phyloP scores from a whole-genome alignment of 805 yeast genomes.

The Yarrowia porcina region DNA sequence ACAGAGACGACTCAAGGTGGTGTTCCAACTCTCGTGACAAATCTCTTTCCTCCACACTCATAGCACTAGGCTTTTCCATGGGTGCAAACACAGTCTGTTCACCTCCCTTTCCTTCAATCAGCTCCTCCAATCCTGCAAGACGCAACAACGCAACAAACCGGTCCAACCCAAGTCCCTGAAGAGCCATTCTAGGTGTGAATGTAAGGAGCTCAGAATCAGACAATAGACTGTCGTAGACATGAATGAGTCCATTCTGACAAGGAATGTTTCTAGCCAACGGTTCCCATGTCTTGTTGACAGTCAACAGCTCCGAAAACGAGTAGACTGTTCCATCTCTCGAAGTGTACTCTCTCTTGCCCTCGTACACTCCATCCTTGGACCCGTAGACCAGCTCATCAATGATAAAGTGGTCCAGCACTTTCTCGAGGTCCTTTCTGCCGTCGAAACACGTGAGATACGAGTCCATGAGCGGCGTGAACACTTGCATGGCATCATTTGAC shows the following conservation, averaged over 20 bases:
- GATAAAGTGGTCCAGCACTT: constrained; percentile 45
- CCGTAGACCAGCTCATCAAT: constrained; percentile 38
- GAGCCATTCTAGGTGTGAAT: constrained; percentile 55
- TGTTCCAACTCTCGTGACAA: neutral
- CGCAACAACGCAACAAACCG: constrained; percentile 67
- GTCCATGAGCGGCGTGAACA: constrained; percentile 45
- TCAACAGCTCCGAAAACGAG: constrained; percentile 40
- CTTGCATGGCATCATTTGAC: constrained; percentile 43
- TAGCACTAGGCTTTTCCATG: constrained; percentile 23
- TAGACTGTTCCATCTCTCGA: constrained; percentile 31
- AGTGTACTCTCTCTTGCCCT: neutral
- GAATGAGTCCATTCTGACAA: constrained; percentile 49
- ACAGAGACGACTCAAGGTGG: neutral
- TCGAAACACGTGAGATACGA: constrained; percentile 41
- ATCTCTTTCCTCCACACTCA: neutral
- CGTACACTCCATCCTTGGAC: neutral
- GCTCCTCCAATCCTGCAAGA: constrained; percentile 52
- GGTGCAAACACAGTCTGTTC: constrained; percentile 63
- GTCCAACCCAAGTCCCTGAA: constrained; percentile 57
- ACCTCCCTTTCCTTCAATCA: constrained; percentile 52
- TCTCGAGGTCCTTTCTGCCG: constrained; percentile 28
- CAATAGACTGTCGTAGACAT: constrained; percentile 44
- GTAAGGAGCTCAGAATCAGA: constrained; percentile 33
- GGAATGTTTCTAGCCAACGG: constrained; percentile 45
- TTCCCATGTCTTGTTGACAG: constrained; percentile 38